Evolutionary conservation across 2,329 filamentous ascomycete species (phyloP).

Genomic region (Aspergillus pseudoviridinutans): DNA sequence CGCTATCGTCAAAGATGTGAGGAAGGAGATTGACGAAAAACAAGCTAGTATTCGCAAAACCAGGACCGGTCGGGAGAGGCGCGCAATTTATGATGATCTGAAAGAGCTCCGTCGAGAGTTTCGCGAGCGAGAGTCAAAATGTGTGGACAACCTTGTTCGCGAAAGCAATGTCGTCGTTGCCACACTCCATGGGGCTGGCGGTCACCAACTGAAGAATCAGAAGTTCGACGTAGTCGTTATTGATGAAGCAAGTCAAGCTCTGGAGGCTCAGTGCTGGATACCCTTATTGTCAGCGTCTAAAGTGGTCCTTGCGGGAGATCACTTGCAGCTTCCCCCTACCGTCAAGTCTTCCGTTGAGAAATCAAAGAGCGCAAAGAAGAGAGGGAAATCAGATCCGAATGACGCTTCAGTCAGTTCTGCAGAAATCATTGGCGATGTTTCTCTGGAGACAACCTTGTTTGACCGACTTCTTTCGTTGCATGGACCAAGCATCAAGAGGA

Average conservation of each 20-base stretch:
- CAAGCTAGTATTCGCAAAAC: conserved; percentile 87
- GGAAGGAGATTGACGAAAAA: conserved; percentile 88
- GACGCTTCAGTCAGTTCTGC: conserved; percentile 36
- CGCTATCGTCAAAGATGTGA: conserved; percentile 81
- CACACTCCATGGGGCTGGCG: conserved; percentile 87
- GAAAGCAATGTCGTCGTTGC: conserved; percentile 84
- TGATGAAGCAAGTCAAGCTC: conserved; percentile 90
- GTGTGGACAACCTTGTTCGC: conserved; percentile 69
- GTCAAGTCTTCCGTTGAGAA: conserved; percentile 68
- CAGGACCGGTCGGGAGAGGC: conserved; percentile 71
- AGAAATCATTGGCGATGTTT: conserved; percentile 48
- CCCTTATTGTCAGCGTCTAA: conserved; percentile 75
- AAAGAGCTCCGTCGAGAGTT: conserved; percentile 85
- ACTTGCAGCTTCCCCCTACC: conserved; percentile 88
- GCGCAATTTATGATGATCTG: conserved; percentile 78
- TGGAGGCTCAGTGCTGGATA: conserved; percentile 98
- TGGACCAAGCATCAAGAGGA: conserved; percentile 78
- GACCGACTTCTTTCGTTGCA: conserved; percentile 80
- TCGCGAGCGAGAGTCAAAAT: conserved; percentile 75
- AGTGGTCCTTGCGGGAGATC: conserved; percentile 87
- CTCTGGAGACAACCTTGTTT: conserved; percentile 86
- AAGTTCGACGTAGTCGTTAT: conserved; percentile 92
- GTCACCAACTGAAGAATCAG: conserved; percentile 73
- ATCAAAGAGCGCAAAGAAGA: conserved; percentile 47
- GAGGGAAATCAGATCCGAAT: conserved; percentile 27